Evolutionary conservation across 805 yeast genomes (phyloP).

Genomic region (Saccharomycopsis guyanensis): DNA sequence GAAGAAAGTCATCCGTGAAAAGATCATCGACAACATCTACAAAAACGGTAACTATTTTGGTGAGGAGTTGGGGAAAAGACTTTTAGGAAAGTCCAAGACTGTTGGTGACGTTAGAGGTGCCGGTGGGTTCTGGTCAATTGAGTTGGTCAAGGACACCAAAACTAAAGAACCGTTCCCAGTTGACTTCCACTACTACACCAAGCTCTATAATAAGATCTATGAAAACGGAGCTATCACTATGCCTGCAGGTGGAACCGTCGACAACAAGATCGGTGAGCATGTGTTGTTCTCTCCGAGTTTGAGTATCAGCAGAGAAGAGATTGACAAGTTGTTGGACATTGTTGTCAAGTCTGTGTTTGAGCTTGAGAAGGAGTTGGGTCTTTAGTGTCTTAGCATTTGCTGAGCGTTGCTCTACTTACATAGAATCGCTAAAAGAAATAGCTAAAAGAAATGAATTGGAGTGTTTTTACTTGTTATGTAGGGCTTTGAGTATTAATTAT

Average conservation of each 20-base stretch:
- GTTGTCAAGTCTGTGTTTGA: conserved; percentile 35
- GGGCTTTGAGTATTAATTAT: too few species aligned
- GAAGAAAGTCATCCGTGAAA: conserved; percentile 31
- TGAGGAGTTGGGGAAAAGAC: conserved; percentile 29
- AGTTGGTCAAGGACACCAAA: conserved; percentile 44
- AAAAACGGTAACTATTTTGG: conserved; percentile 38
- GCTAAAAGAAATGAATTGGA: too few species aligned
- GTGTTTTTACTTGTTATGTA: too few species aligned
- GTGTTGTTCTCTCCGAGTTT: conserved; percentile 42
- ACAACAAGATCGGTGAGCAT: conserved; percentile 36
- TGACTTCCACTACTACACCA: conserved; percentile 31
- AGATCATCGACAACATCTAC: conserved; percentile 35
- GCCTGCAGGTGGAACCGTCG: conserved; percentile 40
- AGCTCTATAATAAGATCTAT: conserved; percentile 29
- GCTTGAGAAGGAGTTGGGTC: conserved; percentile 27
- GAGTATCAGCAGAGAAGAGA: conserved; percentile 35
- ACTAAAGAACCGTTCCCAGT: conserved; percentile 43
- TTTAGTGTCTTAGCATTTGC: too few species aligned
- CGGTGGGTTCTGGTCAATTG: conserved; percentile 54
- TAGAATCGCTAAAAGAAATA: too few species aligned
- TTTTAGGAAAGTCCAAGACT: conserved; percentile 29
- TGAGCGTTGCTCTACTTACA: too few species aligned
- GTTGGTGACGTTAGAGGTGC: conserved; percentile 58
- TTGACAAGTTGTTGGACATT: conserved; percentile 34
- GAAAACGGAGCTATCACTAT: conserved; percentile 41